Conservation (phyloP, 306 rosid species). For the Begonia masoniana region DNA sequence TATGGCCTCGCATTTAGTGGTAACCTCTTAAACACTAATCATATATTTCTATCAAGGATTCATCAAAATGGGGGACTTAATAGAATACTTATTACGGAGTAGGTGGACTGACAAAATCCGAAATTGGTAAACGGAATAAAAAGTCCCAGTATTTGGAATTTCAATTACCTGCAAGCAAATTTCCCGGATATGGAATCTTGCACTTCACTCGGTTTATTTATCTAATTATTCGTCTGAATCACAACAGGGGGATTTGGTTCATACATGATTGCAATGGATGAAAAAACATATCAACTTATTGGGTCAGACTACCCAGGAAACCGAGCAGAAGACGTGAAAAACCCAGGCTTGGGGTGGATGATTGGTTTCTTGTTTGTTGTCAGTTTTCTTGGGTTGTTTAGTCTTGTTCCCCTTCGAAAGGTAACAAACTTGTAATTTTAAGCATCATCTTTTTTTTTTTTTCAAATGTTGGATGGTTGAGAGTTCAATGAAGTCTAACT, state of each 20-base stretch:
- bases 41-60: no score
- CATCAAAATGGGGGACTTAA: no score
- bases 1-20: slow-evolving; percentile 16
- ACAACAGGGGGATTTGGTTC: slow-evolving; percentile 84
- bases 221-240: background rate
- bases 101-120: no score
- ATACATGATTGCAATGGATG: slow-evolving; percentile 78
- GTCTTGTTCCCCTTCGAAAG: slow-evolving; percentile 92
- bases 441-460: background rate
- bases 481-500: no score
- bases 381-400: slow-evolving; percentile 86
- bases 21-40: background rate
- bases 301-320: slow-evolving; percentile 92
- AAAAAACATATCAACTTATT: slow-evolving; percentile 61
- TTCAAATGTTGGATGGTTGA: no score
- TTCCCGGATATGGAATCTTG: no score
- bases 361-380: slow-evolving; percentile 71
- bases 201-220: no score
- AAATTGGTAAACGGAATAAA: no score
- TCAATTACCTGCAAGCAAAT: no score
- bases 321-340: slow-evolving; percentile 72
- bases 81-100: no score
- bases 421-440: slow-evolving; percentile 19
- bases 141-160: no score
- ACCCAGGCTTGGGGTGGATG: slow-evolving; percentile 93